A percentile compares a stretch with the other conserved stretches of the same genome.
These are phyloP conservation scores for Hericium coralloides DNA, from an alignment of 768 basidiomycete genomes.

Conservation along the genomic window DNA sequence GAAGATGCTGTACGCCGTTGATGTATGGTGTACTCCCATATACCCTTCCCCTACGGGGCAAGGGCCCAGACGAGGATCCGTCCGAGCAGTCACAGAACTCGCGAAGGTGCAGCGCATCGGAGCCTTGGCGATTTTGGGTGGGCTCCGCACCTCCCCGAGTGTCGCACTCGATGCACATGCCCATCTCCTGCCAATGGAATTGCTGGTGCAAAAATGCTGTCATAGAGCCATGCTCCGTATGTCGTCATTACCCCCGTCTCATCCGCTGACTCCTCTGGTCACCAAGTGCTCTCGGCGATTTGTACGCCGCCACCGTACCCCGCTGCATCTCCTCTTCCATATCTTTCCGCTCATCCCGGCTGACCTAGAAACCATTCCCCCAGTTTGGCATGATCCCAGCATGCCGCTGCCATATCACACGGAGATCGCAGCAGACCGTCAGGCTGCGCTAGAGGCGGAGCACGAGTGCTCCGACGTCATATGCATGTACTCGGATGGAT, in stretches of 20 bases:
- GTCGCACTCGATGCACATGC: slow-evolving; percentile 11
- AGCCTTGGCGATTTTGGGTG: slow-evolving; percentile 12
- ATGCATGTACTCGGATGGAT: not conserved
- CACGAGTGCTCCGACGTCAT: not conserved
- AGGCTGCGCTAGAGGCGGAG: not conserved
- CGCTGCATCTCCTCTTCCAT: slow-evolving; percentile 11
- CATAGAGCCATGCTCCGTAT: slow-evolving; percentile 3
- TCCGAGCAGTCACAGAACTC: not conserved
- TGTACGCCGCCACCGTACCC: not conserved
- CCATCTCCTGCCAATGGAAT: slow-evolving; percentile 4
- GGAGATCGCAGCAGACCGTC: not conserved
- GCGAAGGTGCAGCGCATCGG: slow-evolving; percentile 13
- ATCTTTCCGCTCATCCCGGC: not conserved
- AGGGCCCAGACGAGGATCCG: not conserved
- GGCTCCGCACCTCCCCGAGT: slow-evolving; percentile 5
- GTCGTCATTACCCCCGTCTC: slow-evolving; percentile 6
- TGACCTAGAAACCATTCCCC: slow-evolving; percentile 4
- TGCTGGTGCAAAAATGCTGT: not conserved
- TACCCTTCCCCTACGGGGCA: not conserved
- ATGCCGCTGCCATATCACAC: not conserved
- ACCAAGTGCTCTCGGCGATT: not conserved
- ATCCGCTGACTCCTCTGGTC: not conserved
- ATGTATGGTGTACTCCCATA: slow-evolving; percentile 11
- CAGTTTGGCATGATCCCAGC: not conserved
- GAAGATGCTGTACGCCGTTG: slow-evolving; percentile 16